A percentile compares a stretch with the other conserved stretches of the same genome.
phyloP scores from a whole-genome alignment of 345 rosid genomes.

The Hibiscus trionum region DNA sequence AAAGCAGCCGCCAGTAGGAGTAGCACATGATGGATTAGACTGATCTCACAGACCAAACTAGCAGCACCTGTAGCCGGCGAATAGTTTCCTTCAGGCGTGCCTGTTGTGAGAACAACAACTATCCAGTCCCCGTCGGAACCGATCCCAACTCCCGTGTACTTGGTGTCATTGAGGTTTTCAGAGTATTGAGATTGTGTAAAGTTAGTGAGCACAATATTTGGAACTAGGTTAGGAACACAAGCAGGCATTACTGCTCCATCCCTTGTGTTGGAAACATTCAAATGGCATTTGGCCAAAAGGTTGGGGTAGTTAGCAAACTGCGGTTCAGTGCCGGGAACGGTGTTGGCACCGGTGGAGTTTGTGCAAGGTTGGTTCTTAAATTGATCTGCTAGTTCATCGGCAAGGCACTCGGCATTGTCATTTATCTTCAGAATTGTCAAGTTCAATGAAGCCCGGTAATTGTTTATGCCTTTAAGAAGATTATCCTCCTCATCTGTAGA shows the following conservation, averaged over 20 bases:
- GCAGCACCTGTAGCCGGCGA: slow-evolving; percentile 23
- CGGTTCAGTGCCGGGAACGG: slow-evolving; percentile 39
- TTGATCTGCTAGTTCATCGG: slow-evolving; percentile 63
- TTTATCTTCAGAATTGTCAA: slow-evolving; percentile 47
- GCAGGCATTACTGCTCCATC: slow-evolving; percentile 71
- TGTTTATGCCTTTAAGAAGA: slow-evolving; percentile 64
- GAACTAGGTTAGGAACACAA: slow-evolving; percentile 64
- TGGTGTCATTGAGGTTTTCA: slow-evolving; percentile 43
- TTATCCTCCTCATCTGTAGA: too few relatives aligned
- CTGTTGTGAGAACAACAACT: slow-evolving; percentile 73
- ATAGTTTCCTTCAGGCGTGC: slow-evolving; percentile 63
- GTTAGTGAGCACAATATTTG: slow-evolving; percentile 57
- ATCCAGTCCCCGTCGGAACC: slow-evolving; percentile 77
- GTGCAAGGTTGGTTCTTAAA: slow-evolving; percentile 73
- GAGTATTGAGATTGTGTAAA: slow-evolving; percentile 68
- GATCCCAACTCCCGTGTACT: slow-evolving; percentile 62
- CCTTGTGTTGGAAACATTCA: slow-evolving; percentile 67
- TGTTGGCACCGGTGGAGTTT: slow-evolving; percentile 59
- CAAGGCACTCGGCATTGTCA: slow-evolving; percentile 76
- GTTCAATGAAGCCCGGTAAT: slow-evolving; percentile 48
- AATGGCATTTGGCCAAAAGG: slow-evolving; percentile 50
- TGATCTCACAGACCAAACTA: slow-evolving; percentile 18
- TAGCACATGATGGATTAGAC: slow-evolving; percentile 24
- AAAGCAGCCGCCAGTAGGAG: slow-evolving; percentile 20
- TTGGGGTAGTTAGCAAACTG: slow-evolving; percentile 48